A percentile compares a stretch with the other conserved stretches of the same genome.
These are phyloP conservation scores for Marsdenia floribunda DNA, from an alignment of 257 asterid species.

Conservation along the genomic window DNA sequence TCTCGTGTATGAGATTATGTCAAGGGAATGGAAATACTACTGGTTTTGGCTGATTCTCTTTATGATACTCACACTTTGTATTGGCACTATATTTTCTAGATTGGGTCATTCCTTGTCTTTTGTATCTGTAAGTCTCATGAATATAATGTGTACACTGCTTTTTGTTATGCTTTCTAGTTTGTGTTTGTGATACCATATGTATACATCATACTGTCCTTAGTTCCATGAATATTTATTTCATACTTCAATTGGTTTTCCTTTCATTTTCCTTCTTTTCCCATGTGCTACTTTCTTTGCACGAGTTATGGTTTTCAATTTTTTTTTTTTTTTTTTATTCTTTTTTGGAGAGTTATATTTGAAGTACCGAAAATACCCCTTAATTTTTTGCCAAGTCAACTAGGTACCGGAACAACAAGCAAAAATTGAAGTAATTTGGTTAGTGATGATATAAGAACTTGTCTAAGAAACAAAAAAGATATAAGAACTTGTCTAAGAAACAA, in stretches of 20 bases:
- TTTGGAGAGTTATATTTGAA: too few species aligned
- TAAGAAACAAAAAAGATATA: too few species aligned
- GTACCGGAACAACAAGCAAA: too few species aligned
- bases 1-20: too few species aligned
- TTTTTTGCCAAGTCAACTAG: too few species aligned
- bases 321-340: too few species aligned
- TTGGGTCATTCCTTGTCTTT: slow-evolving; percentile 96
- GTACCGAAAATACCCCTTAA: too few species aligned
- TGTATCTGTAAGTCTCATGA: slow-evolving; percentile 63
- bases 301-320: too few species aligned
- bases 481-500: too few species aligned
- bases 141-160: background rate
- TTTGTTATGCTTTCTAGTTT: background rate
- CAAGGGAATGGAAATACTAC: slow-evolving; percentile 98
- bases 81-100: slow-evolving; percentile 83
- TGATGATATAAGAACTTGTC: too few species aligned
- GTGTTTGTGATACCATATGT: background rate
- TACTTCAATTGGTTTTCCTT: background rate
- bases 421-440: too few species aligned
- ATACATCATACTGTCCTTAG: background rate
- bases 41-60: slow-evolving; percentile 90
- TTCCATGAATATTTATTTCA: background rate
- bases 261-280: background rate
- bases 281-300: background rate
- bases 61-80: slow-evolving; percentile 70